Evolutionary conservation across 805 yeast species (phyloP), one percentile per base, ranked within the genome.

Genomic region (Kuraishia piskuri): DNA sequence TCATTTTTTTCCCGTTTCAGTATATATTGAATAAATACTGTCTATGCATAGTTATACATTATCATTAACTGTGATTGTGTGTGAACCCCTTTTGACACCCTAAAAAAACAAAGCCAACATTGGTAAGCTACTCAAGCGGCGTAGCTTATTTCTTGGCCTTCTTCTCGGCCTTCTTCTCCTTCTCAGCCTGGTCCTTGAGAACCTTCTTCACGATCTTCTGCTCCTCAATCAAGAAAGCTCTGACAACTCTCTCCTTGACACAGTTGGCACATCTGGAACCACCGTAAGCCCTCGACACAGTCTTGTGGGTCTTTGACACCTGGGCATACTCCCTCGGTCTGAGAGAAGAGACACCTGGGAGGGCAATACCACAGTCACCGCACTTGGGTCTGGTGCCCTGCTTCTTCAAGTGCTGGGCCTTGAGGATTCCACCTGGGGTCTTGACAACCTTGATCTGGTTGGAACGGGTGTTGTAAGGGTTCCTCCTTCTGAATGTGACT

Each of bases 131-230:
- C 46, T 7, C 9, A 19, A 20, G n/a, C 6, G 6, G 22, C 46
- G n/a, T 12, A 19, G 54, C 53, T 58, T 64, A 62, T 60, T 66
- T 64, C 63, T 63, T 62, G 46, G 51, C 49, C 49, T 52, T 52
- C 63, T 74, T 78, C 61, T 79, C 75, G 69, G 79, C 83, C 79
- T 84, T 81, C 72, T 87, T 22, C 49, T 47, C 92, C 80, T 89
- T 87, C 68, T 84, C 90, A 72, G 90, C 86, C 78, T 88, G 89
- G 76, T 90, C 97, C 88, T 92, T 92, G 73, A 94, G 86, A 70
- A 94, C 97, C 82, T 95, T 90, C 91, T 94, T 95, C 75, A 94
- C 99, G 65, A 94, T 91, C 90, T 94, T 95, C 83, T 94, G 98
- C 83, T 94, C 99, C 84, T 95, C 99, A 67, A 94, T 89, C 77